phyloP scores from a whole-genome alignment of 306 rosid species.

The Glycine latifolia region DNA sequence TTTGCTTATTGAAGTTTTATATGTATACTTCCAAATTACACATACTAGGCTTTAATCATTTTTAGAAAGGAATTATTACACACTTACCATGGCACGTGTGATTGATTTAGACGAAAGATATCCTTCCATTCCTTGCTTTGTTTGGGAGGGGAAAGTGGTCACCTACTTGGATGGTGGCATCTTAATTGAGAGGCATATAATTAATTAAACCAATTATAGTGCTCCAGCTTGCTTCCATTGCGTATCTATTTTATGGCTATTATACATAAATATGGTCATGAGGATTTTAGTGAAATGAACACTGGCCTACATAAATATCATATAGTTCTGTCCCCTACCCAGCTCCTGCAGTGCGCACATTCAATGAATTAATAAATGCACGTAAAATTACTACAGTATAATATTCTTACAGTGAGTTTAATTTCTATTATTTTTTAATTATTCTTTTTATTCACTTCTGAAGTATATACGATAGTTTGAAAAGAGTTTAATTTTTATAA shows the following conservation, averaged over 20 bases:
- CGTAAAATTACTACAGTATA: background rate
- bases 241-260: background rate
- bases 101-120: conserved; percentile 2
- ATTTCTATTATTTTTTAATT: background rate
- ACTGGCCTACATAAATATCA: background rate
- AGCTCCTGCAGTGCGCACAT: background rate
- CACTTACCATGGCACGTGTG: background rate
- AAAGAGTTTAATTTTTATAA: too few species aligned
- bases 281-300: conserved; percentile 9
- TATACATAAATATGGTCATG: background rate
- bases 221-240: conserved; percentile 2
- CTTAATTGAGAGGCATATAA: background rate
- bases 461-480: too few species aligned
- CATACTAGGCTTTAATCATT: background rate
- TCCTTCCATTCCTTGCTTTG: background rate
- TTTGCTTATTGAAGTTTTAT: conserved; percentile 1
- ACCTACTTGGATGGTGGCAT: background rate
- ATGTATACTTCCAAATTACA: conserved; percentile 33
- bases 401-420: background rate
- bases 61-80: background rate
- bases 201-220: background rate
- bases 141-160: background rate
- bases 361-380: background rate
- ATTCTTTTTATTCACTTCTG: too few species aligned
- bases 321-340: background rate